phyloP scores from a whole-genome alignment of 2,329 filamentous ascomycete genomes.

The Myriangium duriaei region DNA sequence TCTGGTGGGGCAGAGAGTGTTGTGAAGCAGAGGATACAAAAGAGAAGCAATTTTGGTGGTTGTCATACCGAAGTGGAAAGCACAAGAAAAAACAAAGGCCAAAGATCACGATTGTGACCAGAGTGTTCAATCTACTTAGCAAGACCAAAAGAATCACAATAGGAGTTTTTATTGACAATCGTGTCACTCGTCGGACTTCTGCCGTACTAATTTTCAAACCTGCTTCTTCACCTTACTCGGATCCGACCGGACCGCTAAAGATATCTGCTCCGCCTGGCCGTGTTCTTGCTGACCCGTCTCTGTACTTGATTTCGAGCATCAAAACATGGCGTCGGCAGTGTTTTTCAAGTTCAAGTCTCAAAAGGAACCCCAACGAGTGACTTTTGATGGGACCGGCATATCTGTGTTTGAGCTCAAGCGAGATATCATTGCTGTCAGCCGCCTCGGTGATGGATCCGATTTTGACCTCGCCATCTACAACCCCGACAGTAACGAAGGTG shows the following conservation, averaged over 20 bases:
- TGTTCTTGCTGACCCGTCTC: too few relatives aligned
- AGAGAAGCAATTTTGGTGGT: not conserved
- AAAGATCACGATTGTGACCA: not conserved
- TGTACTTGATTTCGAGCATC: too few relatives aligned
- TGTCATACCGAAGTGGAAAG: not conserved
- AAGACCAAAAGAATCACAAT: constrained; percentile 9
- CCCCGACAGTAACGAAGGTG: constrained; percentile 83
- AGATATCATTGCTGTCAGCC: constrained; percentile 92
- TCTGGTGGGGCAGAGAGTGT: too few relatives aligned
- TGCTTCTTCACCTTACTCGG: not conserved
- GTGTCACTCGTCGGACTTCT: constrained; percentile 3
- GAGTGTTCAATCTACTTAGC: constrained; percentile 6
- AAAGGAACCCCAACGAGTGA: constrained; percentile 85
- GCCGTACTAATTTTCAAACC: constrained; percentile 1
- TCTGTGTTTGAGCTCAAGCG: constrained; percentile 98
- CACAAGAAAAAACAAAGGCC: constrained; percentile 2
- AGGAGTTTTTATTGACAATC: constrained; percentile 8
- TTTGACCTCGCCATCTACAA: constrained; percentile 93
- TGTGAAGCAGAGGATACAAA: too few relatives aligned
- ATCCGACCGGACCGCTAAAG: too few relatives aligned
- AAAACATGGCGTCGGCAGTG: constrained; percentile 89
- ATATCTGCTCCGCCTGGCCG: too few relatives aligned
- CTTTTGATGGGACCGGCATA: constrained; percentile 94
- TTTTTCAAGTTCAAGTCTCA: constrained; percentile 99
- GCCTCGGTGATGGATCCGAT: constrained; percentile 87